phyloP scores from a whole-genome alignment of 495 filamentous ascomycete genomes.

The Annulohypoxylon maeteangense region DNA sequence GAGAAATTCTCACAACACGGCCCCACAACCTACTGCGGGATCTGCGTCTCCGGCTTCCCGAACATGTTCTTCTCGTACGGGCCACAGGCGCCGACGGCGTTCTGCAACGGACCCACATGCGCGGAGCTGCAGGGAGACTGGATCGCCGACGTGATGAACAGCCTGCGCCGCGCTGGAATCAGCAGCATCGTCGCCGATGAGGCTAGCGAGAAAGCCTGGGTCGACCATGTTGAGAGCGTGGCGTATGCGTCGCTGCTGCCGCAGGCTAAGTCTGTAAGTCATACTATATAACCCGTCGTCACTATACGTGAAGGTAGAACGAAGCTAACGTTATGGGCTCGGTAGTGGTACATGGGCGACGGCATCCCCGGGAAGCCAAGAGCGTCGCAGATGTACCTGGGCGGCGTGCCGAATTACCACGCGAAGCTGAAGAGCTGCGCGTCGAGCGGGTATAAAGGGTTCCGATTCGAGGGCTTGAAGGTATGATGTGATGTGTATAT shows the following conservation, averaged over 20 bases:
- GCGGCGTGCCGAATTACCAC: conserved; percentile 51
- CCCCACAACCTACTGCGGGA: conserved; percentile 61
- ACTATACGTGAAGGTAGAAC: background rate
- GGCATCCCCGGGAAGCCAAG: conserved; percentile 58
- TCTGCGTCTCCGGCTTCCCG: conserved; percentile 57
- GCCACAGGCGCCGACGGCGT: conserved; percentile 49
- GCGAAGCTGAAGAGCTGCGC: conserved; percentile 31
- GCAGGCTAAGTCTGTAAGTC: conserved; percentile 41
- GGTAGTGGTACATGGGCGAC: conserved; percentile 59
- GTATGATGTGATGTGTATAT: too few relatives aligned
- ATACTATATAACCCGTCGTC: background rate
- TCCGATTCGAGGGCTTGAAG: conserved; percentile 30
- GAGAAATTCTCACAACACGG: conserved; percentile 62
- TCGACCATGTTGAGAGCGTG: conserved; percentile 22
- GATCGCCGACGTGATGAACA: conserved; percentile 60
- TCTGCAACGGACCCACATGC: conserved; percentile 63
- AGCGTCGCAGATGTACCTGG: conserved; percentile 54
- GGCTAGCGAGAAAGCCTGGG: conserved; percentile 25
- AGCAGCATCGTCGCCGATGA: conserved; percentile 48
- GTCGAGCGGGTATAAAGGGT: conserved; percentile 38
- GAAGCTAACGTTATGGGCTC: conserved; percentile 45
- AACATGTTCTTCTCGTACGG: conserved; percentile 67
- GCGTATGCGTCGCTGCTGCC: conserved; percentile 41
- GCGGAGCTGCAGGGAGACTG: conserved; percentile 64
- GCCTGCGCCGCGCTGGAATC: conserved; percentile 51